Conservation (phyloP, 2,329 filamentous ascomycete genomes). For the Fusarium sp. region DNA sequence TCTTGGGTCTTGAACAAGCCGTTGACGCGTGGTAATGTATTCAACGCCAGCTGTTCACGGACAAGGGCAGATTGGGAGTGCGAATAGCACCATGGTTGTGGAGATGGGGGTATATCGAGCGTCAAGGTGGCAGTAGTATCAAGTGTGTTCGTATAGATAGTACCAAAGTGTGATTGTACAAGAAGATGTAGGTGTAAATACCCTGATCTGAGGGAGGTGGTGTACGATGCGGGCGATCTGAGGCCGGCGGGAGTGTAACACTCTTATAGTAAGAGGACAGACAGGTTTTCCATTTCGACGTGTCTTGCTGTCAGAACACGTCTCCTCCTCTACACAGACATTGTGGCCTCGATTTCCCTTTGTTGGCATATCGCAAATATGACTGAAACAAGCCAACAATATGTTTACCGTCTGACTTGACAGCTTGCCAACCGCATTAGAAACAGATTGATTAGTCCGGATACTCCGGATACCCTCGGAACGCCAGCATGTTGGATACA, state of each 20-base stretch:
- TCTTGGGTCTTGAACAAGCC: neutral
- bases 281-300: neutral
- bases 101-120: constrained; percentile 11
- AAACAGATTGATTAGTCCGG: constrained; percentile 25
- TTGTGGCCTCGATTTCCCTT: neutral
- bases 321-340: neutral
- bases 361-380: constrained; percentile 1
- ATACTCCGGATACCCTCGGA: constrained; percentile 18
- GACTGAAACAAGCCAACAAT: neutral
- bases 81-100: constrained; percentile 3
- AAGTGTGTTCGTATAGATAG: constrained; percentile 29
- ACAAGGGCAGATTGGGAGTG: constrained; percentile 4
- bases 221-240: constrained; percentile 18
- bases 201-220: constrained; percentile 31
- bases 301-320: neutral
- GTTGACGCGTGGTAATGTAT: constrained; percentile 2
- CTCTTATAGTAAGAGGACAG: constrained; percentile 27
- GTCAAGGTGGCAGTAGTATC: constrained; percentile 30
- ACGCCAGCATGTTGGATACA: constrained; percentile 35
- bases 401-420: constrained; percentile 7
- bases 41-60: neutral
- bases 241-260: constrained; percentile 16
- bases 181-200: constrained; percentile 35
- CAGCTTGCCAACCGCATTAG: neutral
- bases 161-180: constrained; percentile 32